Base-by-base conservation (phyloP, 352 stramenopile species). In the Pythium angustatum region DNA sequence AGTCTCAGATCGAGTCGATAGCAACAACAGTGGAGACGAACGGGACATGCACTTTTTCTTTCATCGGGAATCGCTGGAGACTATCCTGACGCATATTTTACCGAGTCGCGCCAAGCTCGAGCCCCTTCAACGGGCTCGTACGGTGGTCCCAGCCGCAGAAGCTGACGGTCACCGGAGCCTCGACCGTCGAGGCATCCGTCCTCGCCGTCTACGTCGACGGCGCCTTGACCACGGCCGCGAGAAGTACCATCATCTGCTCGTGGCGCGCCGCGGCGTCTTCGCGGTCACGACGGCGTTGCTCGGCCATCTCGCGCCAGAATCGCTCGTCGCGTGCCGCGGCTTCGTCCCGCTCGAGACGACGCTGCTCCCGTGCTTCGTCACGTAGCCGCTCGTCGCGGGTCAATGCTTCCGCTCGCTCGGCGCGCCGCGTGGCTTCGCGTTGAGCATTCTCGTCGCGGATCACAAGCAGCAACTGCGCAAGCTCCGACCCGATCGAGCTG, bases 181-280 rank as follows among this genome's bases (percentile, higher is more conserved):
- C n/a, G n/a, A n/a, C n/a, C n/a, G n/a, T n/a, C n/a, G 49, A 57
- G 49, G 44, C 49, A 19, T 14, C 38, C 8, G 2, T 15, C 5
- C 33, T n/a, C 19, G 6, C n/a, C 8, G 40, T 47, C 40, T 47
- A 21, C 19, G 8, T 21, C 40, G 40, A 21, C 28, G 17, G 5
- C 6, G 53, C 27, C 54, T 62, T 62, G 41, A 62, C 9, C 54
- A 62, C 19, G 14, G 54, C 44, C 26, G 38, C 41, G 17, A 62
- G 28, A 8, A 62, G 21, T 10, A 45, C 54, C 54, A 62, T 62
- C 41, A 62, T 62, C 41, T 62, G 54, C 54, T 62, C 54, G 43
- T 62, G 54, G 41, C 54, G 54, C 40, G 54, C 43, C 12, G 54
- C 30, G 5, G 41, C 41, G 9, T 62, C 54, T 21, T 62, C 54